Conservation (phyloP, 495 filamentous ascomycete species). For the Aspergillus biplanus region DNA sequence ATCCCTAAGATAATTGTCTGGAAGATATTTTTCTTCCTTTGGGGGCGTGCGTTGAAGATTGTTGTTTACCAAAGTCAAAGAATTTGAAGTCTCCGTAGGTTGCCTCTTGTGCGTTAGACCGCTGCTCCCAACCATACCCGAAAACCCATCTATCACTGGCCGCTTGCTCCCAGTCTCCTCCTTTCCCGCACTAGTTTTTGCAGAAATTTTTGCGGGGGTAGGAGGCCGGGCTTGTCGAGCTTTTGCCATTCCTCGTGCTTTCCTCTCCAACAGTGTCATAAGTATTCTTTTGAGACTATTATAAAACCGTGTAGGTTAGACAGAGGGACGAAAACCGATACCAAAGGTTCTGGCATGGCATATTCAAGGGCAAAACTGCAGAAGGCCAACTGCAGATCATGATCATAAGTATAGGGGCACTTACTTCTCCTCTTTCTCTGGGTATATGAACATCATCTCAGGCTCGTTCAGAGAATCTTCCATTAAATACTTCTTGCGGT, state of each 20-base stretch:
- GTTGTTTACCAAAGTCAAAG: too few relatives aligned
- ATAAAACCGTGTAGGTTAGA: not conserved
- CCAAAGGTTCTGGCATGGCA: not conserved
- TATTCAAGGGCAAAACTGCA: not conserved
- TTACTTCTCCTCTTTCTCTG: constrained; percentile 17
- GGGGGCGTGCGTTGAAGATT: too few relatives aligned
- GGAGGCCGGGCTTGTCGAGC: not conserved
- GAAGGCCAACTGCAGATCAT: not conserved
- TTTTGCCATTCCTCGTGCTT: not conserved
- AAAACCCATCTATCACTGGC: too few relatives aligned
- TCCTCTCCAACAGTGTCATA: not conserved
- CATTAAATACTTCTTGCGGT: constrained; percentile 18
- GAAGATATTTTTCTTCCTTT: not conserved
- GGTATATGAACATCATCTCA: constrained; percentile 11
- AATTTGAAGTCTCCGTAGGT: too few relatives aligned
- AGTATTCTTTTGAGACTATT: not conserved
- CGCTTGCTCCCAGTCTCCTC: not conserved
- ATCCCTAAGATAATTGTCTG: not conserved
- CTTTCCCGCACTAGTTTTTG: not conserved
- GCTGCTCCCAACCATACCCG: too few relatives aligned
- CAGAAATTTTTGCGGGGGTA: not conserved
- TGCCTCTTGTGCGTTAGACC: too few relatives aligned
- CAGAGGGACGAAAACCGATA: not conserved
- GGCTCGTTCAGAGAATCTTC: constrained; percentile 10
- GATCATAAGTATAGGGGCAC: not conserved